Evolutionary conservation across 1,284 basidiomycete species (phyloP).

Genomic region (Rhodotorula sp.): DNA sequence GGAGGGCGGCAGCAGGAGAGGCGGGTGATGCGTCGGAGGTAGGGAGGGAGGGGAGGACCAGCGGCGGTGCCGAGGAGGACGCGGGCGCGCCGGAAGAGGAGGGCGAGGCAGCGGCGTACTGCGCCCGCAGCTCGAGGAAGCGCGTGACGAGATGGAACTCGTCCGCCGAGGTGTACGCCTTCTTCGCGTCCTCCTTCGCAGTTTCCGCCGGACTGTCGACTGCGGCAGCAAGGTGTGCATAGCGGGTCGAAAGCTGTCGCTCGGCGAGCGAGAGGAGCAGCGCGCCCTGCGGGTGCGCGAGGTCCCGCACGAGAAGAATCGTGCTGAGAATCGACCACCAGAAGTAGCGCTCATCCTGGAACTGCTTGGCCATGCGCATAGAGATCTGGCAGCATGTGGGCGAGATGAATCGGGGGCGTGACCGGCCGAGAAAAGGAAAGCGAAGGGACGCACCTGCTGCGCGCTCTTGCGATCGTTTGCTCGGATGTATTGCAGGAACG

Average conservation of each 20-base stretch:
- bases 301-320: constrained; percentile 66
- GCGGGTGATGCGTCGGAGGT: neutral
- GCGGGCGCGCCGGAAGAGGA: neutral
- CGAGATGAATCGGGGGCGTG: constrained; percentile 10
- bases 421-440: neutral
- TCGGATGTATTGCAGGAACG: constrained; percentile 63
- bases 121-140: constrained; percentile 34
- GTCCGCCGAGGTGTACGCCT: constrained; percentile 21
- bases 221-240: neutral
- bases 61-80: neutral
- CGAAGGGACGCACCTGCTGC: constrained; percentile 45
- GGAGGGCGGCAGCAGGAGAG: constrained; percentile 5
- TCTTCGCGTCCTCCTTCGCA: neutral
- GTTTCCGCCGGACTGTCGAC: neutral
- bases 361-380: constrained; percentile 69
- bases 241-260: constrained; percentile 30
- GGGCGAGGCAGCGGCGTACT: constrained; percentile 2
- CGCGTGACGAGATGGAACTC: constrained; percentile 37
- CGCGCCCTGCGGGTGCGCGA: constrained; percentile 66
- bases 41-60: constrained; percentile 16
- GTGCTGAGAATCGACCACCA: constrained; percentile 81
- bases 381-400: constrained; percentile 21
- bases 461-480: constrained; percentile 44
- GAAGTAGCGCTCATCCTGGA: constrained; percentile 72
- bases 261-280: constrained; percentile 66